Percentiles rank a stretch among this genome's conserved stretches.
Conservation (phyloP, 768 basidiomycete species). For the Lactarius evosmus region DNA sequence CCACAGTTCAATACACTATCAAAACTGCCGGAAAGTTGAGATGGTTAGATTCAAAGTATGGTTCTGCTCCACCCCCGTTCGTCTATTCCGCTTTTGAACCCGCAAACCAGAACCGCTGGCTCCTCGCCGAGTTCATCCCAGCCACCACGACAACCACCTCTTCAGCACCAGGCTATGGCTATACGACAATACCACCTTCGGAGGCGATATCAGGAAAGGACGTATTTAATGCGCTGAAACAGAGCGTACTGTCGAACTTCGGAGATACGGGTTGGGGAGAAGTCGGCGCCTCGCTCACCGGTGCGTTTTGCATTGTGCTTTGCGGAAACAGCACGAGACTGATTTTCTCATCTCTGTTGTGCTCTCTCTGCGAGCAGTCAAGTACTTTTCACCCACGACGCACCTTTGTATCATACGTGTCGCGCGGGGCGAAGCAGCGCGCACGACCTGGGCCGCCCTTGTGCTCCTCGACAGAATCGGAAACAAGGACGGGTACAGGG, state of each 20-base stretch:
- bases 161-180: conserved; percentile 71
- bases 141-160: conserved; percentile 59
- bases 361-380: conserved; percentile 48
- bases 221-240: conserved; percentile 65
- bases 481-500: conserved; percentile 38
- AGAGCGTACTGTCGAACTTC: conserved; percentile 68
- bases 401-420: conserved; percentile 84
- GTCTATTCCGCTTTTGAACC: not conserved
- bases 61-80: not conserved
- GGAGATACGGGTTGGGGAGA: conserved; percentile 88
- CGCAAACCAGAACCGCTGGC: conserved; percentile 70
- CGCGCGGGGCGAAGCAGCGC: conserved; percentile 68
- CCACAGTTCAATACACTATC: not conserved
- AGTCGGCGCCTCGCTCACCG: conserved; percentile 64
- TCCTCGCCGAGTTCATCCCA: conserved; percentile 79
- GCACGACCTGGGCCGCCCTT: conserved; percentile 74
- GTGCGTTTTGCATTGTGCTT: conserved; percentile 39
- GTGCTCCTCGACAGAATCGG: conserved; percentile 67
- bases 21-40: conserved; percentile 7
- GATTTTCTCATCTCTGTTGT: not conserved
- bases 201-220: conserved; percentile 64
- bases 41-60: conserved; percentile 23
- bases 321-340: not conserved
- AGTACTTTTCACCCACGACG: conserved; percentile 83
- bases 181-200: conserved; percentile 36